Base-by-base conservation (phyloP, 257 asterid species). In the Cinchona pubescens region DNA sequence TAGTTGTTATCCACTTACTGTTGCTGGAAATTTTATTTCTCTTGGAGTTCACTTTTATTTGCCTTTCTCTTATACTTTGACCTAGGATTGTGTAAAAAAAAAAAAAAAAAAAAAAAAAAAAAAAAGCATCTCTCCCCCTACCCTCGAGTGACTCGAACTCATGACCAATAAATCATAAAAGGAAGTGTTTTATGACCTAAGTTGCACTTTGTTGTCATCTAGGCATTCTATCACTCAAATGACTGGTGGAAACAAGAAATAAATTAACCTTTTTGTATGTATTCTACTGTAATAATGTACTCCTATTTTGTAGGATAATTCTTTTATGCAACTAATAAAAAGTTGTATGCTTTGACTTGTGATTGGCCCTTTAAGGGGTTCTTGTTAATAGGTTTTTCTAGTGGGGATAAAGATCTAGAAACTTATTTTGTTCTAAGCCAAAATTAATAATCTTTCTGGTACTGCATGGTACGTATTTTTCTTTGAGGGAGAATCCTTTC, bases 181-280 rank as follows among this genome's bases (percentile, higher is more conserved):
- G n/a, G n/a, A n/a, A n/a, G n/a, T n/a, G n/a, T n/a, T n/a, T n/a
- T n/a, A n/a, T n/a, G n/a, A n/a, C n/a, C n/a, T n/a, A n/a, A n/a
- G n/a, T n/a, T n/a, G n/a, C n/a, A n/a, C n/a, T n/a, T n/a, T n/a
- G n/a, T n/a, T n/a, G n/a, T n/a, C n/a, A n/a, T n/a, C n/a, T n/a
- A 62, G 67, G 30, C 49, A 38, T 38, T 66, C 74, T 51, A 27
- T 74, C 37, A 14, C 79, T 37, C 27, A 19, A 27, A 19, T 55
- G 23, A 37, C 25, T 55, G 43, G 29, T 32, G 19, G 48, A 32
- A 25, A n/a, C 25, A 25, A 0, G 58, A 21, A 21, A 8, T 9
- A 6, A 32, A n/a, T 35, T 23, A 3, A n/a, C 63, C 42, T 42
- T 51, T 21, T 15, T 48, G 27, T 35, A 2, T 49, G 18, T 48